Evolutionary conservation across 1,284 basidiomycete genomes (phyloP).

Genomic region (Puccinia sorghi): DNA sequence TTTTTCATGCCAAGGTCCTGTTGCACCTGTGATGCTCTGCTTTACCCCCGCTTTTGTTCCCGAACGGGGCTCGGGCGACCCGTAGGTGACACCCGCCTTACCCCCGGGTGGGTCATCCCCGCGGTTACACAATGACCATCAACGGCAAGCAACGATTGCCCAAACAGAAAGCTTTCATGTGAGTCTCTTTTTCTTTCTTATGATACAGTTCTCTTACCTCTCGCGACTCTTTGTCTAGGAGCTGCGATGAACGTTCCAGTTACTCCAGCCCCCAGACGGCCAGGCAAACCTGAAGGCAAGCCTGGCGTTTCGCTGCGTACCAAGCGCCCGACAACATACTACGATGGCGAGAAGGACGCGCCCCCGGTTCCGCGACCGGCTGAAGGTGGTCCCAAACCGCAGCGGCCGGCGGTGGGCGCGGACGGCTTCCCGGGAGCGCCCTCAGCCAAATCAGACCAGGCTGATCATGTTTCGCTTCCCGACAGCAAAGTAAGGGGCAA

Average conservation of each 20-base stretch:
- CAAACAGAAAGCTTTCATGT: background rate
- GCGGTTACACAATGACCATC: no score
- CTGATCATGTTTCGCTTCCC: background rate
- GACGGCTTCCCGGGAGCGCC: background rate
- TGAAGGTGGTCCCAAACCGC: conserved; percentile 7
- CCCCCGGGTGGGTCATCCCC: no score
- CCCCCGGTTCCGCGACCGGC: background rate
- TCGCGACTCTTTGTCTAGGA: background rate
- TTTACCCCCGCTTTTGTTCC: no score
- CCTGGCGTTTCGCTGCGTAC: conserved; percentile 38
- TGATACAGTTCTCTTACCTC: no score
- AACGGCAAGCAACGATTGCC: no score
- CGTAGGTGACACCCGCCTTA: no score
- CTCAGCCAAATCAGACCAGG: background rate
- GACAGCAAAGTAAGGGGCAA: background rate
- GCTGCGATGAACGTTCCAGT: conserved; percentile 6
- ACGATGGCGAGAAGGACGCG: conserved; percentile 40
- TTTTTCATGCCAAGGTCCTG: no score
- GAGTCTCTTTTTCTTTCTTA: background rate
- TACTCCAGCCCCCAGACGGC: conserved; percentile 15
- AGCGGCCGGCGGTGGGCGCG: background rate
- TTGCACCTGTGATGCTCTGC: no score
- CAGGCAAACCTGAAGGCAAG: conserved; percentile 2
- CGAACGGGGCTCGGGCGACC: no score
- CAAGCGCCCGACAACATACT: conserved; percentile 48